phyloP scores from a whole-genome alignment of 371 early-diverging fungal species.

The Actinomortierella wolfii region DNA sequence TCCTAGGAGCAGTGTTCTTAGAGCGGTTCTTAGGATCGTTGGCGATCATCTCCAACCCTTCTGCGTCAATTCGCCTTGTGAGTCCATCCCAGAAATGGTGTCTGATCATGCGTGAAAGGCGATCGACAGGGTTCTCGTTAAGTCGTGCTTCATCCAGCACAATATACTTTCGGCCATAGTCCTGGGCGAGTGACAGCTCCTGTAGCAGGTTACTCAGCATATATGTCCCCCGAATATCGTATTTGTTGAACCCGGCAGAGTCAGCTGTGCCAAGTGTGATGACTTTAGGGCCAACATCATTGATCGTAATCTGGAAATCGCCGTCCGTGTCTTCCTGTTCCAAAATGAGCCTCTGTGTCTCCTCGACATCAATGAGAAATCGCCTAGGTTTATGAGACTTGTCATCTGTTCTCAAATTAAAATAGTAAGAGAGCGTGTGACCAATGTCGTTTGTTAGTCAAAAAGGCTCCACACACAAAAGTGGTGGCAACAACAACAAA shows the following conservation, averaged over 20 bases:
- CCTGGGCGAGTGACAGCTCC: constrained; percentile 91
- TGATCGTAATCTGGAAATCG: constrained; percentile 93
- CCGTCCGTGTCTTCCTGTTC: constrained; percentile 96
- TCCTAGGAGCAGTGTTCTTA: constrained; percentile 77
- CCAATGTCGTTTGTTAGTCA: too few species aligned
- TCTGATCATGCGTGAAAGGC: constrained; percentile 89
- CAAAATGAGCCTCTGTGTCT: constrained; percentile 78
- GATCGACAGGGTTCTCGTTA: constrained; percentile 93
- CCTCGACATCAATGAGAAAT: constrained; percentile 87
- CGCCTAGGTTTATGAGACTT: constrained; percentile 69
- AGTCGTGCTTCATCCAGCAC: constrained; percentile 87
- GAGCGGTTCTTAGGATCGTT: constrained; percentile 92
- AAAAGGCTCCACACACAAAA: too few species aligned
- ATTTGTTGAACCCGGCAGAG: constrained; percentile 84
- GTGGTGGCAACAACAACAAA: too few species aligned
- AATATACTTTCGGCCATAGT: constrained; percentile 84
- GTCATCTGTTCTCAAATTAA: constrained; percentile 58
- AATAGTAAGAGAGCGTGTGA: neutral
- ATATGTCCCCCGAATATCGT: constrained; percentile 94
- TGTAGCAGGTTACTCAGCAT: constrained; percentile 93
- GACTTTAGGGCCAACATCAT: constrained; percentile 91
- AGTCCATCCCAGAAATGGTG: constrained; percentile 94
- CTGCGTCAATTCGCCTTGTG: constrained; percentile 91
- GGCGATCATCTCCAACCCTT: constrained; percentile 89
- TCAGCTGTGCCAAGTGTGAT: constrained; percentile 87